A percentile compares a stretch with the other conserved stretches of the same genome.
Evolutionary conservation across 331 rosid species (phyloP).

Genomic region (Quercus phellos): DNA sequence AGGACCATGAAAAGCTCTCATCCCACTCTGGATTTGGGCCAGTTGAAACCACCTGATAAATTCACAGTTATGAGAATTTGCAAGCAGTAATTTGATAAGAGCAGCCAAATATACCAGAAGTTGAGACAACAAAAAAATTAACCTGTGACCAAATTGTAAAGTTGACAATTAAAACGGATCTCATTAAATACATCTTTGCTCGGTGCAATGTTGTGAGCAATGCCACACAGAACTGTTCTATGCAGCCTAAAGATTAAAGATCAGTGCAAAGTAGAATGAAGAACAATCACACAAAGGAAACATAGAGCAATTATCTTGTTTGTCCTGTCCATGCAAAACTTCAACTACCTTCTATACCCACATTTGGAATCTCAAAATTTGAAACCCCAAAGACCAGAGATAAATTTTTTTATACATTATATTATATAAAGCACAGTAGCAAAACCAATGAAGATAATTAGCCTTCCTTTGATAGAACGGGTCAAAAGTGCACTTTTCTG

Average conservation of each 20-base stretch:
- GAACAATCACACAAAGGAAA: not conserved
- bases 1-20: constrained; percentile 91
- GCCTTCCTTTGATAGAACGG: not conserved
- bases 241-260: not conserved
- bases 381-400: not conserved
- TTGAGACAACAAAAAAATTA: not conserved
- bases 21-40: constrained; percentile 98
- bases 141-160: not conserved
- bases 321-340: not conserved
- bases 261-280: not conserved
- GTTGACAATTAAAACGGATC: not conserved
- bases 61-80: not conserved
- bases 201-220: not conserved
- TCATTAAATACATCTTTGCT: not conserved
- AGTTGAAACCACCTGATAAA: constrained; percentile 80
- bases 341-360: not conserved
- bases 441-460: not conserved
- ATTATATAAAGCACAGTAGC: not conserved
- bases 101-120: not conserved
- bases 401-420: no score
- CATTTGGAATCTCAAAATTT: not conserved
- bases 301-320: not conserved
- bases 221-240: not conserved
- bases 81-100: not conserved
- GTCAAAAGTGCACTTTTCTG: not conserved